These are phyloP conservation scores for Fusarium nygamai DNA, from an alignment of 2,329 filamentous ascomycete species.

Conservation along the genomic window DNA sequence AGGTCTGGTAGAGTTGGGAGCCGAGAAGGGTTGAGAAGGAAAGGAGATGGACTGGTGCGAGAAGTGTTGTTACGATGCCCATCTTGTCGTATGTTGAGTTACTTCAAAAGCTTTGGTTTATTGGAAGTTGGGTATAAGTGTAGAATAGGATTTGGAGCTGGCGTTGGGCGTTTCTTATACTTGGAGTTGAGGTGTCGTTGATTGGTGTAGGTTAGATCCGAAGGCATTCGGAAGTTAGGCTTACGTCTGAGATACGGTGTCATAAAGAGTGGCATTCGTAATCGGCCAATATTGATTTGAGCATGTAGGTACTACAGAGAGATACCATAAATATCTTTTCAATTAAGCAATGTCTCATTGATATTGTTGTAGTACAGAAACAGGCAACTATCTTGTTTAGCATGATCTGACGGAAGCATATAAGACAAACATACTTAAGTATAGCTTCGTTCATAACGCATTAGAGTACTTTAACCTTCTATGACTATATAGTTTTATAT, in stretches of 20 bases:
- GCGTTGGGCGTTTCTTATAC: conserved; percentile 7
- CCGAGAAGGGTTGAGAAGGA: conserved; percentile 53
- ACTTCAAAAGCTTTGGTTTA: background rate
- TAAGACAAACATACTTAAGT: too few relatives aligned
- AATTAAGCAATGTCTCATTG: background rate
- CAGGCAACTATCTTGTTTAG: background rate
- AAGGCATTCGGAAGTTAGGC: conserved; percentile 37
- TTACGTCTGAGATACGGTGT: background rate
- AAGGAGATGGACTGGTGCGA: conserved; percentile 51
- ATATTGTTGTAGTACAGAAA: background rate
- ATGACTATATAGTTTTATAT: too few relatives aligned
- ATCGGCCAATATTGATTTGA: background rate
- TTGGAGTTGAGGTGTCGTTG: background rate
- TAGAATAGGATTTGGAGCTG: background rate
- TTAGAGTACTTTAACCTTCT: too few relatives aligned
- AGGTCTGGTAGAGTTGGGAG: conserved; percentile 53
- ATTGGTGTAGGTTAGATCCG: conserved; percentile 33
- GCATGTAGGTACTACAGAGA: fast-evolving
- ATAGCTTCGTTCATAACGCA: background rate
- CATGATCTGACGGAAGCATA: fast-evolving
- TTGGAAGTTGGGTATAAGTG: fast-evolving
- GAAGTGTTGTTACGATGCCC: conserved; percentile 27
- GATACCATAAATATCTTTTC: background rate
- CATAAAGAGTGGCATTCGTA: background rate
- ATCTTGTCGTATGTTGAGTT: conserved; percentile 8